These are phyloP conservation scores for Ruellia speciosa DNA, from an alignment of 305 asterid genomes.

Conservation along the genomic window DNA sequence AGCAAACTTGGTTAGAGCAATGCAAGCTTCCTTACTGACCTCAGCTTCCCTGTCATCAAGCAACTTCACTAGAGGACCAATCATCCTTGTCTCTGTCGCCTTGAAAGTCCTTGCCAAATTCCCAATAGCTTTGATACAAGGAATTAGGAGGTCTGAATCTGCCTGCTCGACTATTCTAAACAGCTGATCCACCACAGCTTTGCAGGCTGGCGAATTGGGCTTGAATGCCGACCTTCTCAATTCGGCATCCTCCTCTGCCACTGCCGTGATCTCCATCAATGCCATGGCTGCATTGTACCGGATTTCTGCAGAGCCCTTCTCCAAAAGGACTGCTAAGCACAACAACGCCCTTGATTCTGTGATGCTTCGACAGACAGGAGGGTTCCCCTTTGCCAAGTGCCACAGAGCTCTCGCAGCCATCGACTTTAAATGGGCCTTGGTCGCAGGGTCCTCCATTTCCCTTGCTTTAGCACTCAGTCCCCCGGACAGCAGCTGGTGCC, in stretches of 20 bases:
- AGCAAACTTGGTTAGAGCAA: constrained; percentile 50
- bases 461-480: constrained; percentile 33
- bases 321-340: constrained; percentile 49
- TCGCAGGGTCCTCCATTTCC: constrained; percentile 50
- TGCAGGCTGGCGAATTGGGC: constrained; percentile 59
- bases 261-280: constrained; percentile 62
- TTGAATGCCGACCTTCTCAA: constrained; percentile 53
- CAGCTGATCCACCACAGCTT: constrained; percentile 57
- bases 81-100: constrained; percentile 56
- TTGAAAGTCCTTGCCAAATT: constrained; percentile 50
- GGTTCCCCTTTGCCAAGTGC: constrained; percentile 44
- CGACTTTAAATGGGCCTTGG: constrained; percentile 46
- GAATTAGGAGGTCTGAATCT: constrained; percentile 42
- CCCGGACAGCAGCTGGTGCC: neutral
- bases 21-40: constrained; percentile 40
- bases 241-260: constrained; percentile 51
- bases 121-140: constrained; percentile 47
- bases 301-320: constrained; percentile 47
- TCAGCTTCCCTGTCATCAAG: constrained; percentile 51
- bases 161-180: constrained; percentile 31
- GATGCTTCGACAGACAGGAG: constrained; percentile 50
- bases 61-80: constrained; percentile 44
- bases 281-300: constrained; percentile 52
- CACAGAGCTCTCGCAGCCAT: constrained; percentile 66
- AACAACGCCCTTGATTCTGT: constrained; percentile 53